Evolutionary conservation across 2,329 filamentous ascomycete genomes (phyloP).

Genomic region (Mycosphaerella sp.): DNA sequence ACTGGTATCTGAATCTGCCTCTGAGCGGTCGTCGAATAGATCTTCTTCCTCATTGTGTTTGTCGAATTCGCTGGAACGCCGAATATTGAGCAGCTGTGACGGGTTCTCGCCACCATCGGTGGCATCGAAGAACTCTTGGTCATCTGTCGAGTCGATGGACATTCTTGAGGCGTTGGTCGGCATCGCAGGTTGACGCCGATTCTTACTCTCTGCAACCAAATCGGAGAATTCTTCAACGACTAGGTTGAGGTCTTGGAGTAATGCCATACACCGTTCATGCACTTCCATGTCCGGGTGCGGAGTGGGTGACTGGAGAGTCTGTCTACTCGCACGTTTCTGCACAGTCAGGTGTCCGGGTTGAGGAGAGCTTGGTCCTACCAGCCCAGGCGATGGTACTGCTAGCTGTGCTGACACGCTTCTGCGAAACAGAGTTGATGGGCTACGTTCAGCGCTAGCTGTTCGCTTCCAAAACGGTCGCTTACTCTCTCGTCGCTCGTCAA

Average conservation of each 20-base stretch:
- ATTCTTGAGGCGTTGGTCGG: constrained; percentile 44
- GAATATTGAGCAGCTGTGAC: constrained; percentile 69
- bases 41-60: constrained; percentile 53
- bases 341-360: constrained; percentile 33
- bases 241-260: constrained; percentile 78
- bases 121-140: constrained; percentile 93
- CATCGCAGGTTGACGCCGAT: constrained; percentile 56
- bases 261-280: constrained; percentile 72
- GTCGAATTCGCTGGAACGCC: constrained; percentile 64
- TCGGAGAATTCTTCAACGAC: constrained; percentile 76
- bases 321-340: constrained; percentile 30
- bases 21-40: constrained; percentile 41
- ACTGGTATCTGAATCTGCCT: constrained; percentile 57
- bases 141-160: constrained; percentile 75
- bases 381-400: constrained; percentile 41
- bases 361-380: constrained; percentile 27
- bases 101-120: constrained; percentile 52
- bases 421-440: constrained; percentile 40
- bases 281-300: constrained; percentile 44
- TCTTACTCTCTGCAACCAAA: constrained; percentile 71
- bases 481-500: constrained; percentile 39
- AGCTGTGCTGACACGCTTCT: constrained; percentile 51
- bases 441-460: constrained; percentile 55
- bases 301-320: constrained; percentile 18
- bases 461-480: constrained; percentile 86